Conservation (phyloP, 345 rosid genomes). For the Eutrema yunnanense region DNA sequence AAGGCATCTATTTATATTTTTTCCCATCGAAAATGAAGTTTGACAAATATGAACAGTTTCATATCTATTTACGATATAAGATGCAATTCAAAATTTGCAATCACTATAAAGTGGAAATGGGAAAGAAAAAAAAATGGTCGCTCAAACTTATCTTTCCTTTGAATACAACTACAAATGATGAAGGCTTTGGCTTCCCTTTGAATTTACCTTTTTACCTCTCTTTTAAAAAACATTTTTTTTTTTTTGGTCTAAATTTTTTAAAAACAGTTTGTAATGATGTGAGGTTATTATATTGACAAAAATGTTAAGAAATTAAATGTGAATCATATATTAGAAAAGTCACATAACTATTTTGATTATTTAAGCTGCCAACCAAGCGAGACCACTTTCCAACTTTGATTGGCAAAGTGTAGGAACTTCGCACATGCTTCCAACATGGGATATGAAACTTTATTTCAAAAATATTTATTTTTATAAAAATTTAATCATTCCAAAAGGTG, state of each 20-base stretch:
- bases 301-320: neutral
- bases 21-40: neutral
- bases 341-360: slow-evolving; percentile 7
- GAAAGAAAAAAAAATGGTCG: neutral
- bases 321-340: neutral
- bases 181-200: slow-evolving; percentile 23
- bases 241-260: too few relatives aligned
- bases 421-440: slow-evolving; percentile 34
- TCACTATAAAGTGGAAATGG: slow-evolving; percentile 12
- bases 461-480: neutral
- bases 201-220: slow-evolving; percentile 26
- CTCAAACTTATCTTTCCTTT: slow-evolving; percentile 28
- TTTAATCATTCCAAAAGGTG: slow-evolving; percentile 21
- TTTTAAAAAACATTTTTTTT: neutral
- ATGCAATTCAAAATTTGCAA: slow-evolving; percentile 1
- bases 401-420: slow-evolving; percentile 12
- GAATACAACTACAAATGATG: slow-evolving; percentile 32
- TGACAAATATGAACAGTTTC: neutral
- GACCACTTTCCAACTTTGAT: slow-evolving; percentile 29
- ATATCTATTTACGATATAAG: neutral
- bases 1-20: neutral
- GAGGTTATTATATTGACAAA: neutral
- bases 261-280: neutral
- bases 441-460: slow-evolving; percentile 22
- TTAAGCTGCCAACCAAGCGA: slow-evolving; percentile 31